Evolutionary conservation across 2,329 filamentous ascomycete genomes (phyloP), one percentile per base, ranked within the genome.

Genomic region (Aureobasidium pullulans): DNA sequence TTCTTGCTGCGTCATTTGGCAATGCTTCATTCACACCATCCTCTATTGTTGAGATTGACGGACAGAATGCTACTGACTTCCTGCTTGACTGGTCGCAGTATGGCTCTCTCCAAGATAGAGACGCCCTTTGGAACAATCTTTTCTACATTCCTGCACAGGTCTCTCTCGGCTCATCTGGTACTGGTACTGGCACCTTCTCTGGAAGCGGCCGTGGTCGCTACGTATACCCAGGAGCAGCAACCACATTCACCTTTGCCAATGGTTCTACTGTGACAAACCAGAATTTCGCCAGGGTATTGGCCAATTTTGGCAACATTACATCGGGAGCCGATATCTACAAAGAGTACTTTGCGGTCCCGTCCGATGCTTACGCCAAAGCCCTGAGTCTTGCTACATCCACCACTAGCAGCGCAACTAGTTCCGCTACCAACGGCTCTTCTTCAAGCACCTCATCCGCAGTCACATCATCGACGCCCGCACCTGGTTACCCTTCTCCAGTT

Each of bases 41-140:
- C 0, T 73, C 80, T 1, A 74, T 86, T 36, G 70, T 72, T 1
- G 69, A 77, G 60, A 85, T 86, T 67, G 81, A 86, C 64, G 83
- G 79, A n/a, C 68, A 78, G 47, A 75, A 83, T 43, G 81, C 78
- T 3, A 75, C 75, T 6, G 73, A 73, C 1, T 80, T 75, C 62
- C 71, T 84, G n/a, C 71, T 78, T 46, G 72, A 79, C 2, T 77
- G 76, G 67, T 75, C 77, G 10, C 71, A 77, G 53, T 72, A 71
- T 57, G 78, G 80, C 60, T 73, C 70, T 29, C 74, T 79, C 36
- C 82, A 85, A 63, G 82, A 85, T 63, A 74, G 74, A 1, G 82
- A 85, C 69, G 81, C 82, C 29, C 73, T 83, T 62, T 85, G 79
- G 70, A 79, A 78, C 68, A 76, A 76, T 57, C 65, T 78, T 8